phyloP scores from a whole-genome alignment of 768 basidiomycete genomes.

The Hericium alpestre region DNA sequence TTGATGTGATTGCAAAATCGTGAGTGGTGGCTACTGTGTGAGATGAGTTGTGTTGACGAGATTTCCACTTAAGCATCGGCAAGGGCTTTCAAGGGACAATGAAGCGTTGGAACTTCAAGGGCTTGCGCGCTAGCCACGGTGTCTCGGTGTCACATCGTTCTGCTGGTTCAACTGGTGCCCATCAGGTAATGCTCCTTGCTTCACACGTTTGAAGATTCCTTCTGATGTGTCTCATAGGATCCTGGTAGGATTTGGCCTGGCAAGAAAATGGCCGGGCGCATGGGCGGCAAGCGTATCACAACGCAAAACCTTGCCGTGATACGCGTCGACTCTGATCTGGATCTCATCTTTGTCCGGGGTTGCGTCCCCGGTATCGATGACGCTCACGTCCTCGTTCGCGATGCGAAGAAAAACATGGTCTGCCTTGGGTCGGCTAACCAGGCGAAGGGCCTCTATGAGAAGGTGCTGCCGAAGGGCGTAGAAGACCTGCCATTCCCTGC shows the following conservation, averaged over 20 bases:
- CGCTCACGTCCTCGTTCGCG: conserved; percentile 73
- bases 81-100: conserved; percentile 96
- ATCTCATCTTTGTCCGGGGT: conserved; percentile 89
- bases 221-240: conserved; percentile 42
- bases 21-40: conserved; percentile 31
- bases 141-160: conserved; percentile 90
- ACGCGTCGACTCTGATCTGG: conserved; percentile 75
- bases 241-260: conserved; percentile 95
- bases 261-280: conserved; percentile 95
- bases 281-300: conserved; percentile 77
- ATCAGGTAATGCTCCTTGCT: conserved; percentile 44
- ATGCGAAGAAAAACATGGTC: conserved; percentile 83
- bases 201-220: neutral
- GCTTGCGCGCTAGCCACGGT: conserved; percentile 90
- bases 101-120: conserved; percentile 93
- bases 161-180: conserved; percentile 86
- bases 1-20: conserved; percentile 88
- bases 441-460: conserved; percentile 61
- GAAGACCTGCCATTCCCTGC: conserved; percentile 87
- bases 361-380: conserved; percentile 85
- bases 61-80: conserved; percentile 54
- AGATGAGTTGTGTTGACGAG: neutral
- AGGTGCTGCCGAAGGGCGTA: conserved; percentile 74
- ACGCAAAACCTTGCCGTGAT: conserved; percentile 83
- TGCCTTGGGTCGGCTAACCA: conserved; percentile 52